These are phyloP conservation scores for Thielaviopsis populi DNA, from an alignment of 2,329 filamentous ascomycete species.

Conservation along the genomic window DNA sequence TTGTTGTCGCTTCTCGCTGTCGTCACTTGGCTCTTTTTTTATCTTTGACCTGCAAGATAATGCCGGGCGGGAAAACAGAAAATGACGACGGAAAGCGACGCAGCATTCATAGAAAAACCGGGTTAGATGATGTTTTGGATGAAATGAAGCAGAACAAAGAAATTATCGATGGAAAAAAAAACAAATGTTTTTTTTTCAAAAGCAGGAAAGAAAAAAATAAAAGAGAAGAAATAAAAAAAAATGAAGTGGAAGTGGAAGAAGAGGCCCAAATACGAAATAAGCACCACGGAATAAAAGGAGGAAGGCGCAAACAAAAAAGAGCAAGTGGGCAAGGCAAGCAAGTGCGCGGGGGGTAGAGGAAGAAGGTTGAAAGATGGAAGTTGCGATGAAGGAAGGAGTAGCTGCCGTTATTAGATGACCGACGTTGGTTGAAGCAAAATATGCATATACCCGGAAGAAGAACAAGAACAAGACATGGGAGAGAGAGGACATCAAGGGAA, in stretches of 20 bases:
- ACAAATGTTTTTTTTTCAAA: neutral
- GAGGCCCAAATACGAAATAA: neutral
- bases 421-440: neutral
- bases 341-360: neutral
- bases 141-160: neutral
- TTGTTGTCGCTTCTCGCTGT: neutral
- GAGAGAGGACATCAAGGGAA: neutral
- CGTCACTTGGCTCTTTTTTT: neutral
- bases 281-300: neutral
- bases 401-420: neutral
- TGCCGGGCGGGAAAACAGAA: neutral
- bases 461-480: neutral
- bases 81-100: neutral
- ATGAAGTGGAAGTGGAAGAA: neutral
- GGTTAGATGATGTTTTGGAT: neutral
- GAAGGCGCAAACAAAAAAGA: neutral
- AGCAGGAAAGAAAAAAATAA: neutral
- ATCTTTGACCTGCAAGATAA: neutral
- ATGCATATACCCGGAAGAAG: neutral
- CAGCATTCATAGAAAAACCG: neutral
- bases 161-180: neutral
- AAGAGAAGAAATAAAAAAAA: neutral
- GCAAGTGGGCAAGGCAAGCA: neutral
- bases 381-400: constrained; percentile 2
- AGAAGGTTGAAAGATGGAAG: neutral